Percentiles rank a stretch among this genome's conserved stretches.
Conservation (phyloP, 1,139 yeast genomes). For the Zygotorulaspora mrakii region DNA sequence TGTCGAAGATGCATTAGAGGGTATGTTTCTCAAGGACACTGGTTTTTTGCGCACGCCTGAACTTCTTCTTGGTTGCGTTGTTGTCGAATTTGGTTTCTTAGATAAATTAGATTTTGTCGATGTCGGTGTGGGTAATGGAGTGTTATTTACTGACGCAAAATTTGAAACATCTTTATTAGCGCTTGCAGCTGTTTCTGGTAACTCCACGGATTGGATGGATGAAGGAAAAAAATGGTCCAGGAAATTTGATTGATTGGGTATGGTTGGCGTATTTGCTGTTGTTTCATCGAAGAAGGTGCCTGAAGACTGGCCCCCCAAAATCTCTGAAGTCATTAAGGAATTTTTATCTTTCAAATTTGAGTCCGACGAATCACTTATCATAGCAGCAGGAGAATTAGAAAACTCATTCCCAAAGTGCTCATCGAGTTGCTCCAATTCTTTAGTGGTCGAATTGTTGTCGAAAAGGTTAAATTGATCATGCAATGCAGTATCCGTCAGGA, state of each 20-base stretch:
- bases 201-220: conserved; percentile 1
- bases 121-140: conserved; percentile 5
- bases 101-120: neutral
- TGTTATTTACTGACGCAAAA: conserved; percentile 2
- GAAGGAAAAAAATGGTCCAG: conserved; percentile 12
- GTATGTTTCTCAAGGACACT: conserved; percentile 7
- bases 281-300: conserved; percentile 5
- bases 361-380: conserved; percentile 10
- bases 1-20: conserved; percentile 9
- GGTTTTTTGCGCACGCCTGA: conserved; percentile 16
- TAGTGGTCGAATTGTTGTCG: conserved; percentile 1
- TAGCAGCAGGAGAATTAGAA: conserved; percentile 11
- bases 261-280: conserved; percentile 6
- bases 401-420: conserved; percentile 8
- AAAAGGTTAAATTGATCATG: conserved; percentile 9
- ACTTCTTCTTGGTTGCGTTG: conserved; percentile 9
- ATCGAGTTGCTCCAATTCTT: conserved; percentile 7
- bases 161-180: neutral
- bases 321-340: conserved; percentile 9
- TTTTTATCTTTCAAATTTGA: conserved; percentile 2
- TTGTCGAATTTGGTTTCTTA: conserved; percentile 7
- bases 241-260: conserved; percentile 8
- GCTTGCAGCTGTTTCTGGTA: neutral
- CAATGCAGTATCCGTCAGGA: conserved; percentile 9
- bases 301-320: conserved; percentile 11